Percentiles rank a stretch among this genome's conserved stretches.
These are phyloP conservation scores for Xylaria arbuscula DNA, from an alignment of 2,329 filamentous ascomycete genomes.

Conservation along the genomic window DNA sequence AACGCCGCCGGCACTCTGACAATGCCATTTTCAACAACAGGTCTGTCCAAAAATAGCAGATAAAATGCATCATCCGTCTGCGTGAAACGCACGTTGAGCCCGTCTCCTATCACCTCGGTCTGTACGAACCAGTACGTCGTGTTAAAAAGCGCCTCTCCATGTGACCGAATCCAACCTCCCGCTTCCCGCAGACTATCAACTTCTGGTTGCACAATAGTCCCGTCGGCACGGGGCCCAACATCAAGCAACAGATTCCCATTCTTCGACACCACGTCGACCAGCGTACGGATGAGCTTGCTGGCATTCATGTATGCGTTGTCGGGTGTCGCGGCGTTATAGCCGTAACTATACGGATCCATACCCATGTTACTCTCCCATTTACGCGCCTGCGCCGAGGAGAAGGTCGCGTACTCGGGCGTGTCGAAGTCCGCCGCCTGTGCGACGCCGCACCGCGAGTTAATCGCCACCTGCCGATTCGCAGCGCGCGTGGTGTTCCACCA, in stretches of 20 bases:
- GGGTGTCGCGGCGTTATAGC: slow-evolving; percentile 67
- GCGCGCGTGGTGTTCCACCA: slow-evolving; percentile 57
- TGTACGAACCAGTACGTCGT: slow-evolving; percentile 60
- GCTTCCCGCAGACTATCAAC: slow-evolving; percentile 60
- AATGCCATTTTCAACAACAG: slow-evolving; percentile 48
- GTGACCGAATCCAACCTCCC: slow-evolving; percentile 64
- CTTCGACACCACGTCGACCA: slow-evolving; percentile 48
- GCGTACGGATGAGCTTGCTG: slow-evolving; percentile 57
- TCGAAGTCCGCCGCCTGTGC: slow-evolving; percentile 65
- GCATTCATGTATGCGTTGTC: slow-evolving; percentile 63
- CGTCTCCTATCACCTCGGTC: slow-evolving; percentile 41
- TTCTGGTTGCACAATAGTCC: slow-evolving; percentile 63
- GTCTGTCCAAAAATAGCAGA: slow-evolving; percentile 58
- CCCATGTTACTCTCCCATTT: slow-evolving; percentile 71
- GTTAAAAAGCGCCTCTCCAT: slow-evolving; percentile 67
- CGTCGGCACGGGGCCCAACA: slow-evolving; percentile 66
- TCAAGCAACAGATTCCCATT: slow-evolving; percentile 64
- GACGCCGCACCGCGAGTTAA: slow-evolving; percentile 68
- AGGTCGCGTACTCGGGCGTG: slow-evolving; percentile 68
- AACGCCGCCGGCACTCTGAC: slow-evolving; percentile 57
- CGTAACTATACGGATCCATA: slow-evolving; percentile 70
- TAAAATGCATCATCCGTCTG: slow-evolving; percentile 65
- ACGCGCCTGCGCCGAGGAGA: slow-evolving; percentile 60
- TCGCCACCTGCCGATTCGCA: slow-evolving; percentile 60
- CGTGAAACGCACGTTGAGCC: slow-evolving; percentile 60